phyloP scores from a whole-genome alignment of 2,329 filamentous ascomycete species.

The Chrysoporthe deuterocubensis region DNA sequence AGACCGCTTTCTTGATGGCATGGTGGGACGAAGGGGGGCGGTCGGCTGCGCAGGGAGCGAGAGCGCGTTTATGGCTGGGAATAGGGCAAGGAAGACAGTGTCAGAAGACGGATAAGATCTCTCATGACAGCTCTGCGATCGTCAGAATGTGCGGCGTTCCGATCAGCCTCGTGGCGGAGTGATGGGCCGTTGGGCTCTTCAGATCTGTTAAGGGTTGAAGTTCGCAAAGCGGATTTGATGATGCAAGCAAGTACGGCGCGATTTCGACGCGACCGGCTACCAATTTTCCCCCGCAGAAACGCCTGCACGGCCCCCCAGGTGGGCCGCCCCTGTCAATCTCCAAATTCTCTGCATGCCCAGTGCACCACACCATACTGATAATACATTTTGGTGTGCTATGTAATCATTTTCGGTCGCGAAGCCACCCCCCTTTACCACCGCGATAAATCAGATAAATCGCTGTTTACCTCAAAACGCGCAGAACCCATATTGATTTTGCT shows the following conservation, averaged over 20 bases:
- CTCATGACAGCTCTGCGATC: constrained; percentile 11
- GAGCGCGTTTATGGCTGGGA: constrained; percentile 14
- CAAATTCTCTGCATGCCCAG: neutral
- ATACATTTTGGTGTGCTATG: neutral
- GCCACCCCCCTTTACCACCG: too few species aligned
- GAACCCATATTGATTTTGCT: neutral
- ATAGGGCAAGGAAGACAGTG: neutral
- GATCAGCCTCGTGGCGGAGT: neutral
- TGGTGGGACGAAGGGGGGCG: constrained; percentile 39
- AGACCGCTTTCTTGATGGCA: constrained; percentile 53
- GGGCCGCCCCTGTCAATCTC: constrained; percentile 11
- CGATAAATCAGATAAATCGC: neutral
- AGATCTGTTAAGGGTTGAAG: constrained; percentile 1
- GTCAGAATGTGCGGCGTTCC: neutral
- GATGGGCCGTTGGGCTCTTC: neutral
- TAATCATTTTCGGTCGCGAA: neutral
- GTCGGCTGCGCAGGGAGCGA: constrained; percentile 6
- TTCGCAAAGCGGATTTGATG: constrained; percentile 20
- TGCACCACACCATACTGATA: neutral
- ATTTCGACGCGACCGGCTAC: constrained; percentile 26
- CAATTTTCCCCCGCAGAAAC: constrained; percentile 19
- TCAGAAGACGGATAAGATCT: neutral
- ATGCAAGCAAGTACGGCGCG: constrained; percentile 28
- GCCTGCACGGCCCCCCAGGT: neutral
- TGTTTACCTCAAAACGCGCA: neutral